Evolutionary conservation across 805 yeast genomes (phyloP).

Genomic region (Saturnispora sanitii): DNA sequence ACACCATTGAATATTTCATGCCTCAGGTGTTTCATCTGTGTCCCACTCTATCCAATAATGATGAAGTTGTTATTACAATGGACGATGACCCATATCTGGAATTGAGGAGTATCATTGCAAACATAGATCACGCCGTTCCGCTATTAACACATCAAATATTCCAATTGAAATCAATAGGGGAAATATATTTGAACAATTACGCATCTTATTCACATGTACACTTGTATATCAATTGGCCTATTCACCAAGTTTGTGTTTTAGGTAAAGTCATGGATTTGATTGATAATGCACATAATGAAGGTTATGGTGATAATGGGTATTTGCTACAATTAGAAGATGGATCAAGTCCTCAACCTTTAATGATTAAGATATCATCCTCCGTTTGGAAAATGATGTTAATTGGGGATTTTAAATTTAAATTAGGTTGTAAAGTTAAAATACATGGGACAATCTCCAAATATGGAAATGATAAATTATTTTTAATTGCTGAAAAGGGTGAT

Average conservation of each 20-base stretch:
- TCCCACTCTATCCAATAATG: constrained; percentile 16
- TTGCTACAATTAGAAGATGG: constrained; percentile 10
- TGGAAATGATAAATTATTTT: constrained; percentile 17
- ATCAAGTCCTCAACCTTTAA: not conserved
- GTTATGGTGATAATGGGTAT: not conserved
- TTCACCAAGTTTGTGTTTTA: constrained; percentile 25
- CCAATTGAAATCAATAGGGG: constrained; percentile 13
- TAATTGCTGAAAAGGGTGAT: constrained; percentile 24
- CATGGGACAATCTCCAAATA: not conserved
- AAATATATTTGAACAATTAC: constrained; percentile 20
- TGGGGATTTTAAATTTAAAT: not conserved
- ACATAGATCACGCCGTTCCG: constrained; percentile 19
- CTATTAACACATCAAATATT: constrained; percentile 26
- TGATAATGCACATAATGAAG: not conserved
- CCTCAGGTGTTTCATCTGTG: constrained; percentile 29
- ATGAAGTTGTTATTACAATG: not conserved
- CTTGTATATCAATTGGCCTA: constrained; percentile 36
- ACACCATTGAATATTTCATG: constrained; percentile 25
- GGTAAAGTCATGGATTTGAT: constrained; percentile 21
- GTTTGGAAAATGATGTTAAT: constrained; percentile 2
- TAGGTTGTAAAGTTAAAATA: constrained; percentile 6
- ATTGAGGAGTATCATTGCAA: not conserved
- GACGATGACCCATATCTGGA: not conserved
- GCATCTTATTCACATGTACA: constrained; percentile 15
- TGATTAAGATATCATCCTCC: not conserved